These are phyloP conservation scores for Parasarocladium wereldwijsianum DNA, from an alignment of 2,329 filamentous ascomycete genomes.

Conservation along the genomic window DNA sequence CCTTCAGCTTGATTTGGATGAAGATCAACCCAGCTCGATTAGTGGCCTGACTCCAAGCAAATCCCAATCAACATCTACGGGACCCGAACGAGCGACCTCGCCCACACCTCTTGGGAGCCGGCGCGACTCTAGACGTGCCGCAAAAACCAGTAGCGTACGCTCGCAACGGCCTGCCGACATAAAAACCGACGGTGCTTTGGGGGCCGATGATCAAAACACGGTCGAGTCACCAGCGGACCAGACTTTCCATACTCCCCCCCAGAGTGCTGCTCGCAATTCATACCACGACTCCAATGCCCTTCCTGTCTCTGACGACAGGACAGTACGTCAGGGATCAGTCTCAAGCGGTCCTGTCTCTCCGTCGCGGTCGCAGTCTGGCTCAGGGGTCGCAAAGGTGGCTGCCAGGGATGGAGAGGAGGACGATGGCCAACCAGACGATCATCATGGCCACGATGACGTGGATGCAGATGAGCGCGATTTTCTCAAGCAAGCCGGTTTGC, in stretches of 20 bases:
- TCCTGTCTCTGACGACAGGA: constrained; percentile 10
- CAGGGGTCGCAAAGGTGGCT: constrained; percentile 8
- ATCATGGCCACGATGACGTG: constrained; percentile 25
- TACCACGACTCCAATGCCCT: constrained; percentile 14
- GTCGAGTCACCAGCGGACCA: constrained; percentile 13
- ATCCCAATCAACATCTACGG: constrained; percentile 11
- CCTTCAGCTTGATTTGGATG: constrained; percentile 68
- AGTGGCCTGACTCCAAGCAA: constrained; percentile 11
- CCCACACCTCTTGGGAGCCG: constrained; percentile 12
- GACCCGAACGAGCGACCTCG: constrained; percentile 12
- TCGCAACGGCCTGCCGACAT: constrained; percentile 13
- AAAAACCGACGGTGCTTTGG: not conserved
- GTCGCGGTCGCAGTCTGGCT: constrained; percentile 11
- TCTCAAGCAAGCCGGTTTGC: constrained; percentile 51
- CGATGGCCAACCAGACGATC: too few species aligned
- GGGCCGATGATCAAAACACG: not conserved
- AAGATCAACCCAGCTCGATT: constrained; percentile 35
- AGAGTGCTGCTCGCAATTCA: constrained; percentile 14
- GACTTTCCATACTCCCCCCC: constrained; percentile 16
- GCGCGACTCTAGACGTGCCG: constrained; percentile 14
- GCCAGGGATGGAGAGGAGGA: constrained; percentile 11
- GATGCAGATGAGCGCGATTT: constrained; percentile 56
- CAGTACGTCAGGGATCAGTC: constrained; percentile 15
- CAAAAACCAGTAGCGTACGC: constrained; percentile 11
- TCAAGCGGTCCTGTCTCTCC: constrained; percentile 17